Base-by-base conservation (phyloP, 495 filamentous ascomycete species). In the Aspergillus coremiiformis region DNA sequence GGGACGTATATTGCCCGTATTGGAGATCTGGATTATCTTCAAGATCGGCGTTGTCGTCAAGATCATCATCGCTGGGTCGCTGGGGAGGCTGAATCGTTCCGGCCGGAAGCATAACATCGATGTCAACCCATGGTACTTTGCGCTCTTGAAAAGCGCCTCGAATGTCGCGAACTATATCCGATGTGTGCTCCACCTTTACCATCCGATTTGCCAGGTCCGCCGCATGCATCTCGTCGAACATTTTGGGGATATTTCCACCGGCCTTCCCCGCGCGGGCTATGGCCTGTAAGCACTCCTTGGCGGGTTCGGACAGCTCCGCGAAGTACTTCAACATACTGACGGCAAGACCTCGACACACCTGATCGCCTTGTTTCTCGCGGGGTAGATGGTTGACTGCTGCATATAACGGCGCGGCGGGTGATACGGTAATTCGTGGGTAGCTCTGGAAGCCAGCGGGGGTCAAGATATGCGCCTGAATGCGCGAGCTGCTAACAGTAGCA, bases 311-410 rank as follows among this genome's bases (percentile, higher is more conserved):
- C 43, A 97, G 71, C 65, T 95, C 90, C 27, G 79, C 78, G 58
- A 96, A 97, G 71, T 96, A 99, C 64, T 92, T 97, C 64, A 88
- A 77, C 63, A 97, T 75, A 44, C 87, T 86, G 65, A 97, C 91
- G 30, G 93, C 93, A 37, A 99, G 75, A 1, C 86, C 93, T 15
- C 93, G 84, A 66, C 82, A 89, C 29, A 95, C 72, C 63, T 95
- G 90, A 65, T 96, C 89, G 35, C 90, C 92, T 74, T 97, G 93
- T 66, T 87, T 87, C 60, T 95, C 91, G 51, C 87, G 83, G 20
- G 94, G 88, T n/a, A 99, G 78, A 63, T 94, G 82, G 63, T 86
- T 84, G 63, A 98, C 91, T 26, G 90, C 90, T 51, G 83, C 81
- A 66, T 96, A 98, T 54, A 94, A 82, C n/a, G 93, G 84, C n/a